Base-by-base conservation (phyloP, 352 stramenopile genomes). In the Thalassiosira sp. region DNA sequence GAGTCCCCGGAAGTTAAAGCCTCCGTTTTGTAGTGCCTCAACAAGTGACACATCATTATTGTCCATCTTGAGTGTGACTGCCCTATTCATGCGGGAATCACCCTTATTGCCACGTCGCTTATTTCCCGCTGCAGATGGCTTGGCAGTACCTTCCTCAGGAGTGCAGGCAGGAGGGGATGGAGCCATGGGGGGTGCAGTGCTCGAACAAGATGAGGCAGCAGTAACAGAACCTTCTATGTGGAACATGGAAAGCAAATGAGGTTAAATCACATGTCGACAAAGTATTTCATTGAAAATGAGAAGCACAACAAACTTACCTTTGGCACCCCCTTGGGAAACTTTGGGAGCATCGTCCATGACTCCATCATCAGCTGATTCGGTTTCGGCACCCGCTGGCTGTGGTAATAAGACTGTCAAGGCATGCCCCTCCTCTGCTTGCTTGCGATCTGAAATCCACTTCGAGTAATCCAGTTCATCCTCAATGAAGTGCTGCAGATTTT, bases 51-150 rank as follows among this genome's bases (percentile, higher is more conserved):
- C 33, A 8, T 67, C 61, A 16, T 35, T 7, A 60, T 66, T 67
- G 6, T 56, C 40, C 2, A 78, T 18, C 18, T 63, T 64, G 16
- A 27, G 15, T n/a, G 31, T 31, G 7, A 78, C 69, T 20, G 69
- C 69, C 24, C 69, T 45, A 33, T 78, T 35, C 69, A 78, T 78
- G 20, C 69, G 69, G 8, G 60, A 11, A 51, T 78, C 69, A 28
- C 69, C 59, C 15, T 61, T 60, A 13, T 45, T 48, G 18, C 43
- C 43, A 13, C 60, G 60, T 6, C 5, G 27, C 35, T 40, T 51
- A 18, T 2, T 24, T 45, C 22, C 25, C 1, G 43, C 43, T 11
- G 3, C 25, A 11, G 43, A 51, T 25, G 43, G 2, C 43, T 51
- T 51, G 7, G 43, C 2, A 15, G 43, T 16, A 16, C 10, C 43